Conservation (phyloP, 108 stramenopile genomes). For the Fragilariopsis cylindrus region DNA sequence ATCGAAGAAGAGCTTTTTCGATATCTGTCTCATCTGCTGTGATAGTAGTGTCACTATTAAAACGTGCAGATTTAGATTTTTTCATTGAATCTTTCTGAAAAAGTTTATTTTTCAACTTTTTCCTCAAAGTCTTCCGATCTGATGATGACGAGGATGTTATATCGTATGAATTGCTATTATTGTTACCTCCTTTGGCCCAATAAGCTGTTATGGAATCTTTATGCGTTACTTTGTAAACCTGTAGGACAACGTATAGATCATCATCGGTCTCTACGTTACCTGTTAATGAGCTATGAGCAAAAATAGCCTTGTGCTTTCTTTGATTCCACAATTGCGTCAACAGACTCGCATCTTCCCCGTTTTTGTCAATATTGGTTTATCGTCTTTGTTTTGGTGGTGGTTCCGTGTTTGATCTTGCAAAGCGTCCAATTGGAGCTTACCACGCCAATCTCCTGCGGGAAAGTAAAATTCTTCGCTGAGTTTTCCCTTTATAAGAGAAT, state of each 20-base stretch:
- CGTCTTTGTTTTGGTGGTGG: not conserved
- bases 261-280: slow-evolving; percentile 7
- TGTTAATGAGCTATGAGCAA: slow-evolving; percentile 61
- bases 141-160: slow-evolving; percentile 5
- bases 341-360: slow-evolving; percentile 27
- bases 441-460: slow-evolving; percentile 79
- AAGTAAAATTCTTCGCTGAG: slow-evolving; percentile 85
- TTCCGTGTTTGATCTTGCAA: not conserved
- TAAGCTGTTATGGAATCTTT: slow-evolving; percentile 34
- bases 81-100: slow-evolving; percentile 24
- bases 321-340: slow-evolving; percentile 46
- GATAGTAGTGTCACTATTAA: not conserved
- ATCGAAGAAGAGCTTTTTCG: slow-evolving; percentile 20
- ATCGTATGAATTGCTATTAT: not conserved
- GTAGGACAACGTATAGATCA: slow-evolving; percentile 60
- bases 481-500: slow-evolving; percentile 59
- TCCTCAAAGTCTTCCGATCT: slow-evolving; percentile 28
- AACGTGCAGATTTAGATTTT: not conserved
- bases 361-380: not conserved
- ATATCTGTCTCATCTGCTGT: slow-evolving; percentile 22
- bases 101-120: slow-evolving; percentile 9
- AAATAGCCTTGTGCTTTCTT: slow-evolving; percentile 74
- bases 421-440: slow-evolving; percentile 38
- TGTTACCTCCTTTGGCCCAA: slow-evolving; percentile 13
- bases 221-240: slow-evolving; percentile 57